Evolutionary conservation across 2,329 filamentous ascomycete species (phyloP), one percentile per base, ranked within the genome.

Genomic region (Arachnopeziza araneosa): DNA sequence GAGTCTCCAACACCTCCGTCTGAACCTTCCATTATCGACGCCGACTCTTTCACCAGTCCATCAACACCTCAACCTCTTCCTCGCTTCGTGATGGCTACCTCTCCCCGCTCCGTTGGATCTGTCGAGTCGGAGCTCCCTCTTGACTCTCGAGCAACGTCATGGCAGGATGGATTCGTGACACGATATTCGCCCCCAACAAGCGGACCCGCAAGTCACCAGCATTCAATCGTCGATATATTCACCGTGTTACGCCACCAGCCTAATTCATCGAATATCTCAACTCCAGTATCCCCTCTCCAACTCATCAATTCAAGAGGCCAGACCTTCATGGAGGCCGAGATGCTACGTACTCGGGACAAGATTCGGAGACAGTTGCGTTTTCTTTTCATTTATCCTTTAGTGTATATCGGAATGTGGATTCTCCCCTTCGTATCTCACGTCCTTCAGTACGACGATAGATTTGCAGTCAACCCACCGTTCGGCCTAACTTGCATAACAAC

Each of bases 311-410:
- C 67, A 14, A 57, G 60, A 22, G 67, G 67, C 9, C 67, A 71
- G 24, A 69, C 70, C 21, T 64, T 72, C 7, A 71, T 68, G 0
- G 69, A 72, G 1, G 70, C 70, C 1, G 67, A 72, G 54, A 71
- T 76, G 66, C 71, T 80, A 9, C 64, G 66, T 2, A 70, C 70
- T 1, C 80, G 84, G 14, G 75, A 80, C 19, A 82, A 81, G 60
- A 86, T 90, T 60, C 80, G 83, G 52, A 82, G 86, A 10, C 88
- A 92, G 68, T 79, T 92, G 1, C 83, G 87, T 32, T 81, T 88
- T 30, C 78, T 92, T 21, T 91, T 93, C 73, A 84, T 91, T 54
- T 93, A 93, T 71, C 90, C 90, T 0, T 71, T 87, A 21, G 81
- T 89, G 3, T 93, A 93, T 72, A 78, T 89, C 22, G 73, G 83